phyloP scores from a whole-genome alignment of 202 grass and related monocot genomes.

The Eragrostis tef region DNA sequence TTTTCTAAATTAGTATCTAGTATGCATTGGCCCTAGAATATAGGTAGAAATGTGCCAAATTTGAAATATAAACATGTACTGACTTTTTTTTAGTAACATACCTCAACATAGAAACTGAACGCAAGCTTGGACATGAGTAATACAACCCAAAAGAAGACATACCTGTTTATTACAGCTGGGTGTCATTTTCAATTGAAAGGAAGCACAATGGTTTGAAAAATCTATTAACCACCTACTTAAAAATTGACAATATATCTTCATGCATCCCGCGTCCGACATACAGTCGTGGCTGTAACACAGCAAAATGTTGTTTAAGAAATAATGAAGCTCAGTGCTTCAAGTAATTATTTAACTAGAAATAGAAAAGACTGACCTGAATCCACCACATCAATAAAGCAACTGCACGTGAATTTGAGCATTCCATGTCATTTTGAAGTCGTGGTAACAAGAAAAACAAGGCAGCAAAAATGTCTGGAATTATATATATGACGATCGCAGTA shows the following conservation, averaged over 20 bases:
- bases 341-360: constrained; percentile 29
- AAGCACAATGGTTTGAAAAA: constrained; percentile 41
- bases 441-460: constrained; percentile 88
- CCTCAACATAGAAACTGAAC: constrained; percentile 99
- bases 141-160: constrained; percentile 89
- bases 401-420: constrained; percentile 60
- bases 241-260: constrained; percentile 74
- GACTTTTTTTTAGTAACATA: constrained; percentile 47
- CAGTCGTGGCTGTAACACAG: constrained; percentile 68
- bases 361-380: constrained; percentile 70
- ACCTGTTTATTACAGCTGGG: constrained; percentile 54
- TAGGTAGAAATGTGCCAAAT: constrained; percentile 23
- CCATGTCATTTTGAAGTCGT: constrained; percentile 64
- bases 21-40: constrained; percentile 24
- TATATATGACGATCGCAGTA: constrained; percentile 77
- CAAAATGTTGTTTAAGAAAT: constrained; percentile 48
- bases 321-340: constrained; percentile 18
- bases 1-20: constrained; percentile 25
- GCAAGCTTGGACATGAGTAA: constrained; percentile 86
- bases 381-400: constrained; percentile 90
- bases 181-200: constrained; percentile 27
- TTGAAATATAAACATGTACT: not conserved
- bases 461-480: constrained; percentile 77
- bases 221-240: constrained; percentile 66
- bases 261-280: constrained; percentile 96